Evolutionary conservation across 495 filamentous ascomycete species (phyloP), one percentile per base, ranked within the genome.

Genomic region (Parathielavia appendiculata): DNA sequence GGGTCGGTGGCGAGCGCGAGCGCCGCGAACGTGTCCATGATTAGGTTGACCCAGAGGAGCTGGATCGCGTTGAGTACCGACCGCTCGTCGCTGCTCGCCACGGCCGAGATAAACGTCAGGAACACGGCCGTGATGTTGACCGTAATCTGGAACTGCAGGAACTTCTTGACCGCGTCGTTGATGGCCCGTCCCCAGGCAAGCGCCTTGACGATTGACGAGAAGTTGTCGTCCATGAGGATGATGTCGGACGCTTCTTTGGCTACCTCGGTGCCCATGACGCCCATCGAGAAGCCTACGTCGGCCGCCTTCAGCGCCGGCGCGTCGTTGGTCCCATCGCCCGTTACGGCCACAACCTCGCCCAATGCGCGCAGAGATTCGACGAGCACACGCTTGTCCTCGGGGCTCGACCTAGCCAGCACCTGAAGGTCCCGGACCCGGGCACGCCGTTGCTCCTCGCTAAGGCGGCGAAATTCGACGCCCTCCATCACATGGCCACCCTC

Each of bases 11-110:
- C 89, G 45, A 93, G 77, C 32, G 89, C 88, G 9, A 92, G 76
- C 12, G 89, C 89, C 30, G 89, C 89, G 58, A 93, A 87, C 0
- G 89, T 92, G 61, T 93, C 89, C 89, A 93, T 93, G 66, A 92
- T 91, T 56, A 93, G 75, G 63, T 93, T 93, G 62, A 93, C 86
- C 89, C 89, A 92, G 16, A 93, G 80, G 34, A 93, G 77, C 73
- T 93, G 89, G 26, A 93, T 87, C 10, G 89, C 88, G 22, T 78
- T 90, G 39, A 93, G 75, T 44, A 92, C 89, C 54, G 87, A 88
- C 36, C 78, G 69, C 64, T 85, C 83, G n/a, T 83, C 72, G 13
- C 64, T 66, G 62, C 81, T 88, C 17, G 85, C 81, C 22, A 92
- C 84, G 19, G 89, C 86, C 0, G 89, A 84, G 43, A 92, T 79